phyloP scores from a whole-genome alignment of 2,329 filamentous ascomycete genomes.

The Pseudohalonectria lignicola region DNA sequence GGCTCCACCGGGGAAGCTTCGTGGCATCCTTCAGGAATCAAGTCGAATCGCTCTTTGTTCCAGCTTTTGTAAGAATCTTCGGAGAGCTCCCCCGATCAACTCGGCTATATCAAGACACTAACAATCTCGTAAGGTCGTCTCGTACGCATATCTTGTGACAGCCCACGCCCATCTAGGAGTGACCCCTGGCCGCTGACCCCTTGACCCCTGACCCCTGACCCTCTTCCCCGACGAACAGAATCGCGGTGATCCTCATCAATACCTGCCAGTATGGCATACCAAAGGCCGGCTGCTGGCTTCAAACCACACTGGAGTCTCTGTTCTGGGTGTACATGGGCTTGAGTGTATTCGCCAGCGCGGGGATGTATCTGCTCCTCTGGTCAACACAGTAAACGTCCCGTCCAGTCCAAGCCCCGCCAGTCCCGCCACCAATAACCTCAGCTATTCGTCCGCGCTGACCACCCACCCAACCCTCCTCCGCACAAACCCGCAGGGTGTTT shows the following conservation, averaged over 20 bases:
- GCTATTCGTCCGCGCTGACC: too few species aligned
- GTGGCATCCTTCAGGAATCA: constrained; percentile 63
- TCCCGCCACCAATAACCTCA: too few species aligned
- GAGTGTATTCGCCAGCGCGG: constrained; percentile 55
- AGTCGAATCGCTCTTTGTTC: constrained; percentile 68
- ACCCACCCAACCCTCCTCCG: too few species aligned
- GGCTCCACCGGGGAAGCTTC: constrained; percentile 59
- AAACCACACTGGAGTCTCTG: constrained; percentile 46
- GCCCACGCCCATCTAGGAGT: too few species aligned
- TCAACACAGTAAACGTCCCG: constrained; percentile 37
- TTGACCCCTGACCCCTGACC: too few species aligned
- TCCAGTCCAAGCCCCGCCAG: too few species aligned
- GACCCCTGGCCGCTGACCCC: too few species aligned
- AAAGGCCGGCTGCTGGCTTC: constrained; percentile 51
- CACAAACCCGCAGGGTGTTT: constrained; percentile 25
- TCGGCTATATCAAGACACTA: too few species aligned
- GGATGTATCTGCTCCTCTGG: constrained; percentile 66
- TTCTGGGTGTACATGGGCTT: constrained; percentile 67
- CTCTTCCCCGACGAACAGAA: too few species aligned
- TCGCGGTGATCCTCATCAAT: constrained; percentile 69
- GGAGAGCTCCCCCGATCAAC: neutral
- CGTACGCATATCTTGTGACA: too few species aligned
- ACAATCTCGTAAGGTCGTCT: too few species aligned
- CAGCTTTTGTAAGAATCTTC: constrained; percentile 43
- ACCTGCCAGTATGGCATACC: constrained; percentile 64